phyloP scores from a whole-genome alignment of 1,284 basidiomycete genomes.

The Sporisorium sorghi region DNA sequence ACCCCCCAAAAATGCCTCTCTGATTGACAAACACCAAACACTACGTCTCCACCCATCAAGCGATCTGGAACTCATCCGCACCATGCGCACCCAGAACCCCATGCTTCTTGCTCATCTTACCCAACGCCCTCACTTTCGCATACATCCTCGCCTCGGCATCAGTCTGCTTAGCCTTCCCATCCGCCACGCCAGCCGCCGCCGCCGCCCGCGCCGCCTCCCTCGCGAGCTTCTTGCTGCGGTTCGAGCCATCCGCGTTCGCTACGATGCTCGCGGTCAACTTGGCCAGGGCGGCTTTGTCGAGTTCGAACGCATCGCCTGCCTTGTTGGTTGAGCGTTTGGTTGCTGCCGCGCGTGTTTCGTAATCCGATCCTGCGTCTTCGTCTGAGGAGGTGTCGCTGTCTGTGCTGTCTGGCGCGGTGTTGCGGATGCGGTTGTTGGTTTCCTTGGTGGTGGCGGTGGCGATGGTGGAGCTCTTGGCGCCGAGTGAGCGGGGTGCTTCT shows the following conservation, averaged over 20 bases:
- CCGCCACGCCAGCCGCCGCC: slow-evolving; percentile 10
- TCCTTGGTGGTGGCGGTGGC: slow-evolving; percentile 9
- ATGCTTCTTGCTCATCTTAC: slow-evolving; percentile 81
- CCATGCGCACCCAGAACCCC: slow-evolving; percentile 82
- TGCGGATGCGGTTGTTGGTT: slow-evolving; percentile 8
- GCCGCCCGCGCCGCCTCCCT: slow-evolving; percentile 22
- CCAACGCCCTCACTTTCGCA: slow-evolving; percentile 84
- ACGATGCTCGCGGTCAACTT: slow-evolving; percentile 45
- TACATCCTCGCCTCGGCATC: slow-evolving; percentile 88
- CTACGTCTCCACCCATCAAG: background rate
- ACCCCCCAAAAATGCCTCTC: background rate
- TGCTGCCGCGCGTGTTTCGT: slow-evolving; percentile 21
- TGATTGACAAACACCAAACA: background rate
- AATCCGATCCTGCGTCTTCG: slow-evolving; percentile 34
- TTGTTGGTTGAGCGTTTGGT: background rate
- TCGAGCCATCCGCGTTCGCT: slow-evolving; percentile 72
- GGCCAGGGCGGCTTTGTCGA: slow-evolving; percentile 20
- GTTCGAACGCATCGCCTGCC: slow-evolving; percentile 30
- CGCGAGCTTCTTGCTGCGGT: slow-evolving; percentile 26
- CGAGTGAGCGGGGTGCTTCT: slow-evolving; percentile 84
- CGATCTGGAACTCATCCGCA: slow-evolving; percentile 70
- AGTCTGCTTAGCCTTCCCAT: slow-evolving; percentile 54
- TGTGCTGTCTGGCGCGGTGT: slow-evolving; percentile 2
- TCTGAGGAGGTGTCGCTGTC: slow-evolving; percentile 6
- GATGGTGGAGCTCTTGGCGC: slow-evolving; percentile 29